Evolutionary conservation across 306 rosid genomes (phyloP).

Genomic region (Malus asiatica): DNA sequence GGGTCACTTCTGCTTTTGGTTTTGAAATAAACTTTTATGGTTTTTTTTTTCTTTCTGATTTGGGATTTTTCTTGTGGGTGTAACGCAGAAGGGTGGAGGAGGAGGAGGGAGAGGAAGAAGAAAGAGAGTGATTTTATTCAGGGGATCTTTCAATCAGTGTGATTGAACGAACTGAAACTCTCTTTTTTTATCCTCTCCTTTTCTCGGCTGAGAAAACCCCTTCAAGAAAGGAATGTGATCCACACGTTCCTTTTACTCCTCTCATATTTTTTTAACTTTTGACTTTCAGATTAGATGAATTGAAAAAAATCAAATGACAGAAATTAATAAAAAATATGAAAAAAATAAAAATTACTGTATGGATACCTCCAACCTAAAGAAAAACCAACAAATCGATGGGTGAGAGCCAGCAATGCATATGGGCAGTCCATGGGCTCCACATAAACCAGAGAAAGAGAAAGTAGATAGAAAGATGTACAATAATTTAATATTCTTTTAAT

Average conservation of each 20-base stretch:
- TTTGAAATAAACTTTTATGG: neutral
- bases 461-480: constrained; percentile 23
- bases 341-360: too few relatives aligned
- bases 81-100: neutral
- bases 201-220: constrained; percentile 26
- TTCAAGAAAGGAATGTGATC: neutral
- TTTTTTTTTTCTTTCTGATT: neutral
- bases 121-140: neutral
- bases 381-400: constrained; percentile 33
- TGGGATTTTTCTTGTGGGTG: constrained; percentile 1
- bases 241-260: too few relatives aligned
- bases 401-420: constrained; percentile 48
- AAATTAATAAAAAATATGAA: too few relatives aligned
- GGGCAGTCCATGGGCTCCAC: constrained; percentile 48
- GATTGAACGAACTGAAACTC: constrained; percentile 27
- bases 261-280: too few relatives aligned
- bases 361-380: neutral
- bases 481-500: neutral
- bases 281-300: too few relatives aligned
- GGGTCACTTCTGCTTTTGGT: neutral
- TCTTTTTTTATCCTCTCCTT: neutral
- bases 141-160: constrained; percentile 22
- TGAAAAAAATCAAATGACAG: too few relatives aligned
- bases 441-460: constrained; percentile 21
- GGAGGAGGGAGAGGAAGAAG: neutral